These are phyloP conservation scores for Fagopyrum homotropicum DNA, from an alignment of 148 eudicot species.

Conservation along the genomic window DNA sequence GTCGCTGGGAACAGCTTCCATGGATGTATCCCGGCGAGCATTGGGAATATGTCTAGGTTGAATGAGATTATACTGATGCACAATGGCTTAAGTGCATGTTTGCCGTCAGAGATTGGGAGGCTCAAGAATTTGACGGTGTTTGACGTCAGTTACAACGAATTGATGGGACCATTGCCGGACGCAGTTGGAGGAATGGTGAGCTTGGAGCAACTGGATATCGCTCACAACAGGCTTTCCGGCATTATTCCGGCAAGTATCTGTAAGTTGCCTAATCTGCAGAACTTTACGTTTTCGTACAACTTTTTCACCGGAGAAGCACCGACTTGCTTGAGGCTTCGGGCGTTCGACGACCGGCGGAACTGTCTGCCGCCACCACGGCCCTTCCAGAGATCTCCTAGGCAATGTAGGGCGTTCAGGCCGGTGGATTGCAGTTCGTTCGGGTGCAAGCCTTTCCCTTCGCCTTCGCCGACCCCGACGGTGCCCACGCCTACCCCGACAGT, in stretches of 20 bases:
- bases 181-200: constrained; percentile 46
- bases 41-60: constrained; percentile 71
- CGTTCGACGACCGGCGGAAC: constrained; percentile 46
- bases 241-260: constrained; percentile 62
- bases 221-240: constrained; percentile 64
- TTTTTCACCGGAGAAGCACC: constrained; percentile 79
- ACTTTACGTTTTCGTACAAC: constrained; percentile 71
- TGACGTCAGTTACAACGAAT: constrained; percentile 60
- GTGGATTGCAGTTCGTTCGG: constrained; percentile 53
- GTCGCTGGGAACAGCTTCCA: constrained; percentile 71
- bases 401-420: constrained; percentile 34
- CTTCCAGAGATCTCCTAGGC: constrained; percentile 37
- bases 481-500: constrained; percentile 14
- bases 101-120: constrained; percentile 57
- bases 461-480: constrained; percentile 8
- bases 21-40: constrained; percentile 77
- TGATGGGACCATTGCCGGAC: constrained; percentile 71
- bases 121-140: constrained; percentile 67
- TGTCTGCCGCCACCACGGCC: constrained; percentile 56
- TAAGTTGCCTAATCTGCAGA: constrained; percentile 52
- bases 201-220: constrained; percentile 77
- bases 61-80: constrained; percentile 70
- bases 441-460: constrained; percentile 30
- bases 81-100: constrained; percentile 60
- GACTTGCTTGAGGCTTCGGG: constrained; percentile 43